A percentile compares a stretch with the other conserved stretches of the same genome.
Evolutionary conservation across 495 filamentous ascomycete genomes (phyloP).

Genomic region (Penicillium subrubescens): DNA sequence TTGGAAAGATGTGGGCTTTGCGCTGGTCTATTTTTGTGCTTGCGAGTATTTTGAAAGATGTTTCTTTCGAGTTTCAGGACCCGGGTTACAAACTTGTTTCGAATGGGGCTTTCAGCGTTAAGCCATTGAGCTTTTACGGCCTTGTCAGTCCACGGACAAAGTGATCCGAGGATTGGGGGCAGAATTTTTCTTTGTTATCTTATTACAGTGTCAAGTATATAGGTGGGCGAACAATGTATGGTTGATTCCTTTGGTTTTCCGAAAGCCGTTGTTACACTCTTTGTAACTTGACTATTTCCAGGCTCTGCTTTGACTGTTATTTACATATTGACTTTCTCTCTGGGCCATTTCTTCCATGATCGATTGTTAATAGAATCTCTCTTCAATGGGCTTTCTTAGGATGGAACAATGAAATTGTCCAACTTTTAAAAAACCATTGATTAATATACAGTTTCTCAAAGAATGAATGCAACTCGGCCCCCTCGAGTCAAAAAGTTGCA

Average conservation of each 20-base stretch:
- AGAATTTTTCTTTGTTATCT: background rate
- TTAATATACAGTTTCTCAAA: background rate
- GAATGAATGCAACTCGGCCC: background rate
- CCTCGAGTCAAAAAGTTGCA: background rate
- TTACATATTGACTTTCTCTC: too few relatives aligned
- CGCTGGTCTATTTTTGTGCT: conserved; percentile 52
- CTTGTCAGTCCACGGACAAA: conserved; percentile 18
- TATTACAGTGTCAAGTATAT: background rate
- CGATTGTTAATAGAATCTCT: background rate
- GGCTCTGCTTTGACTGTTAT: background rate
- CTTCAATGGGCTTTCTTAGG: background rate
- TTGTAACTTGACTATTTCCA: background rate
- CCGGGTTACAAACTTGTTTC: conserved; percentile 39
- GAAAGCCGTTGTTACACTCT: background rate
- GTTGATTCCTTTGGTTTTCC: background rate
- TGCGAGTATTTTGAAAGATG: conserved; percentile 43
- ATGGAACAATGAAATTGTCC: background rate
- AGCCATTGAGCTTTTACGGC: conserved; percentile 33
- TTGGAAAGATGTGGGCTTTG: conserved; percentile 67
- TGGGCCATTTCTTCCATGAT: too few relatives aligned
- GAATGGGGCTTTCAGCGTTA: conserved; percentile 43
- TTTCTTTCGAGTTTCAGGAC: conserved; percentile 49
- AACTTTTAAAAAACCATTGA: too few relatives aligned
- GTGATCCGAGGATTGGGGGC: background rate
- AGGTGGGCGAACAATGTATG: background rate